Evolutionary conservation across 108 stramenopile genomes (phyloP).

Genomic region (Skeletonema grethae): DNA sequence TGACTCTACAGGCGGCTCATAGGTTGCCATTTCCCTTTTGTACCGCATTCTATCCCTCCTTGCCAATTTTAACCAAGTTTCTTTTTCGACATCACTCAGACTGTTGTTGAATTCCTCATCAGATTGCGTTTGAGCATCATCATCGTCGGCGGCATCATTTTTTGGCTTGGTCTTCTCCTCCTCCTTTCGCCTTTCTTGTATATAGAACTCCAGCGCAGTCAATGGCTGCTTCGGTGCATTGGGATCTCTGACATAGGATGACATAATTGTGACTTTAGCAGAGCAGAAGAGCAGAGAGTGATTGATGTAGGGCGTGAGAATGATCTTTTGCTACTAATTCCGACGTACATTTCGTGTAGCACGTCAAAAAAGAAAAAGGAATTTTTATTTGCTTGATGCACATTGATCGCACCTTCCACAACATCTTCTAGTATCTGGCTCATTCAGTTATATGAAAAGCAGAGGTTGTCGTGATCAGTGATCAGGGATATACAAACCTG

Average conservation of each 20-base stretch:
- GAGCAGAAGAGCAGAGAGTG: no score
- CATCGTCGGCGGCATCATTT: not conserved
- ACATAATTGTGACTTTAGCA: no score
- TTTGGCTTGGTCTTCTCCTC: not conserved
- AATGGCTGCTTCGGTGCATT: constrained; percentile 4
- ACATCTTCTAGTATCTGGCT: no score
- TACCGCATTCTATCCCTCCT: not conserved
- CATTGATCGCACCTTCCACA: no score
- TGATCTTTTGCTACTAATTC: not conserved
- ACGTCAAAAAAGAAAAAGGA: no score
- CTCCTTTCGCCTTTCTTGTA: not conserved
- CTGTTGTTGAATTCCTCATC: not conserved
- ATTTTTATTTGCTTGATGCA: no score
- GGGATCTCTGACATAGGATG: not conserved
- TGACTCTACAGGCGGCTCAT: not conserved
- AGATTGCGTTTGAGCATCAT: not conserved
- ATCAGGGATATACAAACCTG: no score
- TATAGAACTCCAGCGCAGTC: not conserved
- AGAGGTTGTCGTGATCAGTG: no score
- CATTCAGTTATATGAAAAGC: no score
- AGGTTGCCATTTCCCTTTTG: not conserved
- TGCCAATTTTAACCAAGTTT: not conserved
- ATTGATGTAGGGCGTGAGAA: no score
- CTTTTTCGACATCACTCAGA: constrained; percentile 1
- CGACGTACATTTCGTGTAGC: not conserved